Conservation (phyloP, 2,329 filamentous ascomycete genomes). For the Fusarium brachygibbosum region DNA sequence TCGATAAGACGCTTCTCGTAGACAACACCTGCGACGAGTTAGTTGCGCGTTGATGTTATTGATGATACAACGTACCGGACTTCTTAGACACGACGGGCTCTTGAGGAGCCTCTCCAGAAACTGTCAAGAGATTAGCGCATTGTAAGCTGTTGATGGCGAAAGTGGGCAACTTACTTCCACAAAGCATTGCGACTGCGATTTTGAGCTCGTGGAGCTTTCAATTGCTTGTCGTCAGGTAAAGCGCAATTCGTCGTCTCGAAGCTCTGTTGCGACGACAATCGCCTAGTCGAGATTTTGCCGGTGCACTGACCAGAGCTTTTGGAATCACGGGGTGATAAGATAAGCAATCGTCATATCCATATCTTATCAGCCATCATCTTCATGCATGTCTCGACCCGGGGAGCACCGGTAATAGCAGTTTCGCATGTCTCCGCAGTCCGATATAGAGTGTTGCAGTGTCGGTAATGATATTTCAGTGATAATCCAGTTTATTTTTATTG, state of each 20-base stretch:
- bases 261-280: constrained; percentile 47
- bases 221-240: constrained; percentile 49
- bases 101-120: constrained; percentile 96
- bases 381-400: constrained; percentile 34
- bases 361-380: constrained; percentile 35
- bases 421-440: constrained; percentile 48
- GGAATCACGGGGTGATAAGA: constrained; percentile 52
- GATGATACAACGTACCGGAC: constrained; percentile 74
- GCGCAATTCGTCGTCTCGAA: constrained; percentile 44
- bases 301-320: constrained; percentile 50
- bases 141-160: neutral
- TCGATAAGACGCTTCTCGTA: constrained; percentile 97
- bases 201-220: constrained; percentile 49
- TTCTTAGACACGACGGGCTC: constrained; percentile 95
- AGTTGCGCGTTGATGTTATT: constrained; percentile 35
- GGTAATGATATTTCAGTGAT: neutral
- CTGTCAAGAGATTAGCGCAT: constrained; percentile 61
- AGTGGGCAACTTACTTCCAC: constrained; percentile 58
- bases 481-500: neutral
- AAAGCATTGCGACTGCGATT: constrained; percentile 60
- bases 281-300: constrained; percentile 51
- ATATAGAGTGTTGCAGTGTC: constrained; percentile 7
- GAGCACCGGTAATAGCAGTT: constrained; percentile 39
- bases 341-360: constrained; percentile 34
- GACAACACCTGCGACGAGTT: constrained; percentile 74